Evolutionary conservation across 129 eudicot genomes (phyloP).

Genomic region (Kitagawia praeruptora): DNA sequence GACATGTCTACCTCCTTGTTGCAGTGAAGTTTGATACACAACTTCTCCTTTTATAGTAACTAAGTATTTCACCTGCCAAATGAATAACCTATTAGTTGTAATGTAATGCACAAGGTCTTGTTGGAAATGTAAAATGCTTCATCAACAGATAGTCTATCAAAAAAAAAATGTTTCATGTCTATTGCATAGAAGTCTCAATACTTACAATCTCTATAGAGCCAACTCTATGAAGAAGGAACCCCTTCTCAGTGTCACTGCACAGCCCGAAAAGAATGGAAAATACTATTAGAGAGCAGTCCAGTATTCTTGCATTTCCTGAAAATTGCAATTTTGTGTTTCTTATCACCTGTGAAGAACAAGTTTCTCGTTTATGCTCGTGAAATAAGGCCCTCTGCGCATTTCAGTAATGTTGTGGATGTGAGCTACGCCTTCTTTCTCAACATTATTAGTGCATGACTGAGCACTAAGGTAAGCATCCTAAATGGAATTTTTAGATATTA

Average conservation of each 20-base stretch:
- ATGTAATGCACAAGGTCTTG: not conserved
- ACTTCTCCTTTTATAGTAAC: conserved; percentile 41
- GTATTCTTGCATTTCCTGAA: not conserved
- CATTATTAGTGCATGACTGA: conserved; percentile 22
- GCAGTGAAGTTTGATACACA: conserved; percentile 23
- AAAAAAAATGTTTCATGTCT: not conserved
- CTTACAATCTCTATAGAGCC: conserved; percentile 59
- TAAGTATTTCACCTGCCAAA: conserved; percentile 44
- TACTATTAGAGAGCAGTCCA: not conserved
- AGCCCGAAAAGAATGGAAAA: not conserved
- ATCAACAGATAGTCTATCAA: not conserved
- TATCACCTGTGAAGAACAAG: conserved; percentile 27
- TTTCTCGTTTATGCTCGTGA: conserved; percentile 25
- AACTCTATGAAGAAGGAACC: conserved; percentile 63
- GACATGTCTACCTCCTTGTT: conserved; percentile 44
- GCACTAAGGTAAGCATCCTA: conserved; percentile 57
- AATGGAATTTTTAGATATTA: not conserved
- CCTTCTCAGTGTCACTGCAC: conserved; percentile 26
- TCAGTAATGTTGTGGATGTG: conserved; percentile 4
- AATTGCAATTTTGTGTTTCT: not conserved
- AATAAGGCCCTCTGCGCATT: conserved; percentile 34
- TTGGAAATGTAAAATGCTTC: not conserved
- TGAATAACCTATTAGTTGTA: not conserved
- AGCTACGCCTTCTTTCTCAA: not conserved
- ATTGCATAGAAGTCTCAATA: not conserved